Evolutionary conservation across 1,284 basidiomycete genomes (phyloP), one percentile per base, ranked within the genome.

Genomic region (Ustilago nuda): DNA sequence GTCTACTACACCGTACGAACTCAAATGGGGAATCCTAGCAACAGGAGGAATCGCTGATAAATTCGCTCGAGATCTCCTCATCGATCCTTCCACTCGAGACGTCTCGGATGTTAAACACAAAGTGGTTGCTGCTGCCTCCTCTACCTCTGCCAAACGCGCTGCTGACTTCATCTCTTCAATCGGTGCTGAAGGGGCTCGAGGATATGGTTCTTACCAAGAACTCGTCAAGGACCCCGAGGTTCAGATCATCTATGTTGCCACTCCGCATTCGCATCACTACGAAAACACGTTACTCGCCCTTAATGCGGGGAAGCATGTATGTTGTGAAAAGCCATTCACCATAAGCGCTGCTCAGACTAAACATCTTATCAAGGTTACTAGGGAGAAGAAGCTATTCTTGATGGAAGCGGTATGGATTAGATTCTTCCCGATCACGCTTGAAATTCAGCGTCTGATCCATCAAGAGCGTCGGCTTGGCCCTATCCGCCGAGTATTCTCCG

Each of bases 211-310:
- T 23, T 96, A 97, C 82, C 89, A 90, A 57, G 91, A 92, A 61
- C 90, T 96, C 1, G 94, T 91, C 78, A 87, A 89, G 11, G 92
- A 94, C 83, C 87, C 88, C 72, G 91, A 92, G 48, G 69, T 89
- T 74, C 78, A 88, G 55, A 87, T 75, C 46, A 55, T 73, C 41
- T 69, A 89, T 66, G 30, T 83, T 90, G 92, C 93, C 27, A 95
- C 94, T 1, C 94, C 94, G 5, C 93, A 96, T 84, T 92, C 93
- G 0, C 88, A 89, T 70, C 94, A 97, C 87, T 94, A 94, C 84
- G 87, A 89, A 66, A 93, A 94, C 80, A 90, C 92, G 1, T 88
- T 92, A 73, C 91, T 90, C 56, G 92, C 92, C 8, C 89, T 95
- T 69, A 89, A 90, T 62, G 92, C 92, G 1, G 91, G 91, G 57